Conservation (phyloP, 306 rosid genomes). For the Rosa multiflora region DNA sequence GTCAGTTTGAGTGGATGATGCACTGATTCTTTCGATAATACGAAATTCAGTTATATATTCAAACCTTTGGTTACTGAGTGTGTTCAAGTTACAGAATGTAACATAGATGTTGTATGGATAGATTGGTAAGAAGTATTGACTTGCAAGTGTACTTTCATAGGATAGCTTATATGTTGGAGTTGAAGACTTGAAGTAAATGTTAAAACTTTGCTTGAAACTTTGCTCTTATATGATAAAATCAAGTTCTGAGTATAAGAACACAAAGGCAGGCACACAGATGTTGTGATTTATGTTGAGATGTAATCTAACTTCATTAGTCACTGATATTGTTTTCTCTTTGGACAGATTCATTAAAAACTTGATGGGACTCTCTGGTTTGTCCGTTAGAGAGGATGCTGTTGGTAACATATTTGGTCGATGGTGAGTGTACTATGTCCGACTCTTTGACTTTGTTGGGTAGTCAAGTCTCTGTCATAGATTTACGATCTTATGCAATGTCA, state of each 20-base stretch:
- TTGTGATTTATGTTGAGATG: constrained; percentile 1
- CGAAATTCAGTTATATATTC: neutral
- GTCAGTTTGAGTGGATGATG: neutral
- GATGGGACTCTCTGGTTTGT: constrained; percentile 83
- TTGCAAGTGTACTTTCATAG: neutral
- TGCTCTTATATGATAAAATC: neutral
- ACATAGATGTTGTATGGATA: neutral
- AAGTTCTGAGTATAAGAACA: neutral
- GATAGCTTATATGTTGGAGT: neutral
- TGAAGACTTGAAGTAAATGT: neutral
- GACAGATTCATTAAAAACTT: constrained; percentile 69
- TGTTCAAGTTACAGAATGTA: neutral
- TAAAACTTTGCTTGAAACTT: neutral
- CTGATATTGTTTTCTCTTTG: constrained; percentile 16
- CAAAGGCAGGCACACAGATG: neutral
- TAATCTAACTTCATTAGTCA: neutral
- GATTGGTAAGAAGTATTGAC: neutral
- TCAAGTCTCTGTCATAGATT: neutral
- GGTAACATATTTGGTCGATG: constrained; percentile 95
- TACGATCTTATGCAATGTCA: neutral
- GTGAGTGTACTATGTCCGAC: constrained; percentile 42
- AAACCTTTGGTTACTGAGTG: neutral
- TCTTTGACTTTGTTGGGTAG: neutral
- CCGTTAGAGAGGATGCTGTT: constrained; percentile 90
- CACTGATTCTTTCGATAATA: neutral